phyloP scores from a whole-genome alignment of 1,139 yeast genomes.

The Geotrichum europaeum region DNA sequence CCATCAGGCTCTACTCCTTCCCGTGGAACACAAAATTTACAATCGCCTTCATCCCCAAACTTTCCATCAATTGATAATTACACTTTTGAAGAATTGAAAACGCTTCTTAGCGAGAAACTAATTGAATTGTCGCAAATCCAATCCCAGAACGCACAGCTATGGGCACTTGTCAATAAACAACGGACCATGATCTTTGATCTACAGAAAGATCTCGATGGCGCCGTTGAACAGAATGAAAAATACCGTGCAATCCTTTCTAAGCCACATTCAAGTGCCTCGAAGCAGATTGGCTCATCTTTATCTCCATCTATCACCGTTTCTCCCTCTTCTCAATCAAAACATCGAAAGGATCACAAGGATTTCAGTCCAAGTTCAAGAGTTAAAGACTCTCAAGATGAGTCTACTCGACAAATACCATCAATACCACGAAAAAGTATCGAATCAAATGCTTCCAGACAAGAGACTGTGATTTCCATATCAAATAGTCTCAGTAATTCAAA shows the following conservation, averaged over 20 bases:
- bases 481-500: background rate
- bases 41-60: conserved; percentile 5
- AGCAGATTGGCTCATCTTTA: background rate
- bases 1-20: conserved; percentile 1
- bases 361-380: background rate
- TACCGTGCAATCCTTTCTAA: conserved; percentile 10
- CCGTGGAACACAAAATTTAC: background rate
- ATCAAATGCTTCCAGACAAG: background rate
- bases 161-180: conserved; percentile 31
- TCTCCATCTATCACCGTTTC: background rate
- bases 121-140: conserved; percentile 23
- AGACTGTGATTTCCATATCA: background rate
- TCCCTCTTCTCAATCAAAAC: background rate
- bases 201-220: conserved; percentile 28
- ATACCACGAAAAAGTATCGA: background rate
- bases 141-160: conserved; percentile 30
- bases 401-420: background rate
- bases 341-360: background rate
- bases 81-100: conserved; percentile 15
- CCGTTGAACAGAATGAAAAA: conserved; percentile 24
- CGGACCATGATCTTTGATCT: conserved; percentile 30
- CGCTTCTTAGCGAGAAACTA: conserved; percentile 17
- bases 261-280: conserved; percentile 1
- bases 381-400: background rate
- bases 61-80: conserved; percentile 16